Base-by-base conservation (phyloP, 2,329 filamentous ascomycete species). In the Bipolaris cookei region DNA sequence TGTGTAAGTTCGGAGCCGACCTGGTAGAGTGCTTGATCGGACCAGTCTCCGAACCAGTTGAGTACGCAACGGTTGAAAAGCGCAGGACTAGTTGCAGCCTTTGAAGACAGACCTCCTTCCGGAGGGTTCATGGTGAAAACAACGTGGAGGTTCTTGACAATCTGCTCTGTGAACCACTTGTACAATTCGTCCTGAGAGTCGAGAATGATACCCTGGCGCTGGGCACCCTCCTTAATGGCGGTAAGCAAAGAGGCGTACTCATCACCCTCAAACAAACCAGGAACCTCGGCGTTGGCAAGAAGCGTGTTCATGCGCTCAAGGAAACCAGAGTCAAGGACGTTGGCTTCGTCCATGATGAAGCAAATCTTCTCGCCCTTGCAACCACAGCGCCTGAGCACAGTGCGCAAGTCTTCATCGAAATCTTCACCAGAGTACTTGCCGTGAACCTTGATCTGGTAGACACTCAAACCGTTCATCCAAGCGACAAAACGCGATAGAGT, bases 11-110 rank as follows among this genome's bases (percentile, higher is more conserved):
- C 95, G 62, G 91, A 92, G 21, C 91, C 93, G 62, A 99, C 96
- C 78, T 99, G 96, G 88, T 96, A 99, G 18, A 99, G 85, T 35
- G 95, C 96, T 80, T 99, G 95, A 76, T 99, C 95, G 50, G 95
- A 99, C 95, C 95, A 99, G 79, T 99, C 95, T 64, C 95, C 95
- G 76, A 99, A 97, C 95, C 95, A 99, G 80, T 99, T 99, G 68
- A 99, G 88, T 46, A 99, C 95, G 74, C 95, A 99, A 84, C 95
- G 90, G 82, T 99, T 99, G 89, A 99, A 99, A 71, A 99, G 80
- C 38, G 95, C 95, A 58, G 95, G 95, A 84, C 92, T 97, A 3
- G 96, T 99, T 25, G 95, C 96, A 54, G 95, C 95, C 81, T 97
- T 98, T 30, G 92, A 97, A 1, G 91, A 95, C 7, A 99, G 81